Evolutionary conservation across 2,329 filamentous ascomycete species (phyloP).

Genomic region (Xylariaceae sp.): DNA sequence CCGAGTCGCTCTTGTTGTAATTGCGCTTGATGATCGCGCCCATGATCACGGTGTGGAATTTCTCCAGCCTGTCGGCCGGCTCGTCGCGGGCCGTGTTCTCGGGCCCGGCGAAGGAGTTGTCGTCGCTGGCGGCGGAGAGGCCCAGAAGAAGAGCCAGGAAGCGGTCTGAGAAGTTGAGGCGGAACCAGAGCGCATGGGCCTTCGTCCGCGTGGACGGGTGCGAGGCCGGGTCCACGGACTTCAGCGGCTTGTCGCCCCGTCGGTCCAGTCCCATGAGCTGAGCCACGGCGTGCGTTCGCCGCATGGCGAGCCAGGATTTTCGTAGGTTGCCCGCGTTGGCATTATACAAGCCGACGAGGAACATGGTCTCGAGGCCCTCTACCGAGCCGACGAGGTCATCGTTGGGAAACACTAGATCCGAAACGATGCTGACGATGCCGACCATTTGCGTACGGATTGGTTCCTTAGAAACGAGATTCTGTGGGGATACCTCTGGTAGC

Average conservation of each 20-base stretch:
- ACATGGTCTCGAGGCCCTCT: slow-evolving; percentile 57
- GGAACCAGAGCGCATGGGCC: slow-evolving; percentile 49
- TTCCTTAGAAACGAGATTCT: slow-evolving; percentile 32
- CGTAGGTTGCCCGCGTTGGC: slow-evolving; percentile 57
- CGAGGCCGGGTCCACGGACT: slow-evolving; percentile 43
- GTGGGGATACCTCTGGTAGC: slow-evolving; percentile 36
- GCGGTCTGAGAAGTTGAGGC: slow-evolving; percentile 52
- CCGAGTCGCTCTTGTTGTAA: slow-evolving; percentile 37
- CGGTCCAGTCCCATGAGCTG: slow-evolving; percentile 54
- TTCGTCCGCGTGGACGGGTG: slow-evolving; percentile 36
- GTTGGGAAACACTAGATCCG: slow-evolving; percentile 49
- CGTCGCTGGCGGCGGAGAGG: slow-evolving; percentile 47
- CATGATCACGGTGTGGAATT: slow-evolving; percentile 46
- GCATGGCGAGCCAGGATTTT: slow-evolving; percentile 55
- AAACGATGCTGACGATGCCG: slow-evolving; percentile 39
- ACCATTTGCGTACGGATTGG: slow-evolving; percentile 33
- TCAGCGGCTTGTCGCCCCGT: slow-evolving; percentile 37
- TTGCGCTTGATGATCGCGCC: slow-evolving; percentile 54
- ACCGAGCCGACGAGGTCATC: slow-evolving; percentile 54
- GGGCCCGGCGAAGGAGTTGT: slow-evolving; percentile 42
- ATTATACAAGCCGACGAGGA: slow-evolving; percentile 52
- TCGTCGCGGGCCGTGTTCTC: slow-evolving; percentile 36
- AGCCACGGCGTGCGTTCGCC: slow-evolving; percentile 52
- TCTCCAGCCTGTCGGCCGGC: slow-evolving; percentile 48
- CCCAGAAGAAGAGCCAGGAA: slow-evolving; percentile 55